Percentiles rank a stretch among this genome's conserved stretches.
These are phyloP conservation scores for Blastobotrys niveus DNA, from an alignment of 1,139 yeast genomes.

Conservation along the genomic window DNA sequence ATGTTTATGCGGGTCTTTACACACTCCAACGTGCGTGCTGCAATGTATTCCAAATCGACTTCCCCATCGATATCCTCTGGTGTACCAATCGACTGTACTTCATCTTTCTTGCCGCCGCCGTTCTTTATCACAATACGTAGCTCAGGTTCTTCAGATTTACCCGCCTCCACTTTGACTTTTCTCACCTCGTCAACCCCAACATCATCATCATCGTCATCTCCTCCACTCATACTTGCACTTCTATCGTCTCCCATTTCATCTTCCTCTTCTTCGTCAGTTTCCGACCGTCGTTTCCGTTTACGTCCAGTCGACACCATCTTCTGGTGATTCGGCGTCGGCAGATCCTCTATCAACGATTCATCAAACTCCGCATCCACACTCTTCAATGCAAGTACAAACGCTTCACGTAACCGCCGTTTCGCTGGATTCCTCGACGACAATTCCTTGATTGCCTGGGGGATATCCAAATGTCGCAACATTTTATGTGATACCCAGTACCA, in stretches of 20 bases:
- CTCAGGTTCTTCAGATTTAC: not conserved
- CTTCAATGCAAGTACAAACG: not conserved
- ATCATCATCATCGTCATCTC: too few species aligned
- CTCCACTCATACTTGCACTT: not conserved
- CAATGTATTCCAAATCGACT: conserved; percentile 6
- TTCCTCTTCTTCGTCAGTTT: conserved; percentile 2
- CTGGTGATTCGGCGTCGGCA: too few species aligned
- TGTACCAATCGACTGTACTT: not conserved
- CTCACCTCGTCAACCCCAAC: not conserved
- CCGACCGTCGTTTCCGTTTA: too few species aligned
- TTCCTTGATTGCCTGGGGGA: not conserved
- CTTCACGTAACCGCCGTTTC: not conserved
- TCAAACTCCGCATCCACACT: not conserved
- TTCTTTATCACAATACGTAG: too few species aligned
- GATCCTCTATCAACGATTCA: too few species aligned
- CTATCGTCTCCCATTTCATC: too few species aligned
- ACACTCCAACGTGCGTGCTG: conserved; percentile 1
- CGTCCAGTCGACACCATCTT: too few species aligned
- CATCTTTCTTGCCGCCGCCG: not conserved
- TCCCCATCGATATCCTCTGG: too few species aligned
- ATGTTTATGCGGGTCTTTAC: not conserved
- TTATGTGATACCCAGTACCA: conserved; percentile 8
- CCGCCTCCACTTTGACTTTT: not conserved
- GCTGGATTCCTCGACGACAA: not conserved
- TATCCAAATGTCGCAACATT: not conserved